Evolutionary conservation across 1,284 basidiomycete genomes (phyloP), one percentile per base, ranked within the genome.

Genomic region (Moesziomyces globuligerus): DNA sequence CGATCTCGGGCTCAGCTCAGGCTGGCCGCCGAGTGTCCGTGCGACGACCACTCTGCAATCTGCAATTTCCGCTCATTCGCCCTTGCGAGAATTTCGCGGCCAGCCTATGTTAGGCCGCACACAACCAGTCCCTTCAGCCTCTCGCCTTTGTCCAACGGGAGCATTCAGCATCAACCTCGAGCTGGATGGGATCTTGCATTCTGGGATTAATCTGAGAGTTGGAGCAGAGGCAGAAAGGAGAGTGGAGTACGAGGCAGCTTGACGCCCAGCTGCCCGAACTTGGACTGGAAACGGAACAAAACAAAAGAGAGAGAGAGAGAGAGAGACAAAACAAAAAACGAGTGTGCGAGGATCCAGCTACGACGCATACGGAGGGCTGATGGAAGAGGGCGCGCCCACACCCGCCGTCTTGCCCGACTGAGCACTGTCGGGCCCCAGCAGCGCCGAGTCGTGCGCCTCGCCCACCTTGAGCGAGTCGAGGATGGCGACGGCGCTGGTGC

Each of bases 391-490:
- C 15, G 15, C 26, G 7, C 48, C 46, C 1, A 10, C 18, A 11
- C 20, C 20, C 7, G 4, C 11, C 7, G 32, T 39, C 20, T 70
- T 59, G 26, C 17, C 37, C 20, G 52, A 15, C 32, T 15, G 18
- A 23, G 57, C 56, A 44, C 60, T 70, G n/a, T 70, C 67, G 6
- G 48, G 48, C 1, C 60, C 67, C 29, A 70, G 42, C 23, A n/a
- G 25, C 9, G 52, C 41, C 4, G 62, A n/a, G 18, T 72, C 54
- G 24, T 72, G 58, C 26, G 58, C 59, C 8, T 48, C 44, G 20
- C 69, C 69, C 11, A 72, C 69, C 46, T 67, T 67, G 51, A 72
- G 55, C 37, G 62, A 58, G 58, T 72, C 69, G 17, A 72, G 54
- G 44, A 72, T 61, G n/a, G 53, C 59, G 20, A 67, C 64, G 2